phyloP scores from a whole-genome alignment of 495 filamentous ascomycete genomes.

The Aspergillus affinis region DNA sequence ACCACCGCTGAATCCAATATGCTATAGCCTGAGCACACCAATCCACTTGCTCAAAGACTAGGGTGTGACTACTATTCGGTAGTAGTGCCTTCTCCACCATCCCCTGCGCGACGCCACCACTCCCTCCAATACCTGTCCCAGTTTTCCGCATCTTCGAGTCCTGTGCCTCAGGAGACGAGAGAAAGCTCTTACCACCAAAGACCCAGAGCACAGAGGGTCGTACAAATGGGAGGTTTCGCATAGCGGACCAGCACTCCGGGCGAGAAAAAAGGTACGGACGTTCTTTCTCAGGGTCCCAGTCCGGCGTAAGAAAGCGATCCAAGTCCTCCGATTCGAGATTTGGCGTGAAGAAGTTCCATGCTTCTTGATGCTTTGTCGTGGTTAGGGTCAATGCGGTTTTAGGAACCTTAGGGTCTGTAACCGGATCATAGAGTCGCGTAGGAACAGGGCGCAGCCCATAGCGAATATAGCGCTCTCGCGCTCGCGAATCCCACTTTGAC shows the following conservation, averaged over 20 bases:
- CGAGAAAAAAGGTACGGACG: slow-evolving; percentile 16
- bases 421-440: slow-evolving; percentile 38
- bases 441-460: slow-evolving; percentile 52
- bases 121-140: slow-evolving; percentile 65
- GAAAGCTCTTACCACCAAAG: slow-evolving; percentile 56
- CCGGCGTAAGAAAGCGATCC: slow-evolving; percentile 55
- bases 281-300: slow-evolving; percentile 35
- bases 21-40: slow-evolving; percentile 37
- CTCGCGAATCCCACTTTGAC: slow-evolving; percentile 55
- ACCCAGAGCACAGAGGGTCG: slow-evolving; percentile 67
- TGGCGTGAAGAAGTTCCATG: slow-evolving; percentile 32
- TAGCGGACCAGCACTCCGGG: slow-evolving; percentile 42
- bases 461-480: slow-evolving; percentile 48
- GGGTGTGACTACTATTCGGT: slow-evolving; percentile 60
- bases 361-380: slow-evolving; percentile 64
- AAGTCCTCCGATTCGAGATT: slow-evolving; percentile 22
- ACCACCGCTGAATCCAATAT: slow-evolving; percentile 21
- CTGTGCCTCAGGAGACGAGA: slow-evolving; percentile 48
- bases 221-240: slow-evolving; percentile 54
- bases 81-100: slow-evolving; percentile 59
- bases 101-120: slow-evolving; percentile 58
- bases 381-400: slow-evolving; percentile 49
- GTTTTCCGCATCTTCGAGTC: slow-evolving; percentile 61
- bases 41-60: slow-evolving; percentile 65
- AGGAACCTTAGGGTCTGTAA: slow-evolving; percentile 25